Conservation (phyloP, 2,329 filamentous ascomycete species). For the Pochonia chlamydosporia region DNA sequence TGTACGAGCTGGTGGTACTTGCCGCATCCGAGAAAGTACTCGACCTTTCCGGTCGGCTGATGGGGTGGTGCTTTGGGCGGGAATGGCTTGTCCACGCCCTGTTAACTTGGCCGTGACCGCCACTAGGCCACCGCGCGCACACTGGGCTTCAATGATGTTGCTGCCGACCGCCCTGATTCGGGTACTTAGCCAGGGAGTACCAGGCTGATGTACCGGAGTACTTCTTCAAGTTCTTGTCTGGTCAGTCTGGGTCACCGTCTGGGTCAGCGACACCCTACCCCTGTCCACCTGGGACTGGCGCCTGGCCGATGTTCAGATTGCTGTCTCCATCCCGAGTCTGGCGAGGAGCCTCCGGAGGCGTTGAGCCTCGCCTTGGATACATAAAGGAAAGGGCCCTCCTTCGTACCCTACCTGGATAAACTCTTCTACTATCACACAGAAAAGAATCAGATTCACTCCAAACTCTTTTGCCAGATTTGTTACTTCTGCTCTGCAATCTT, state of each 20-base stretch:
- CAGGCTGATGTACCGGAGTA: slow-evolving; percentile 5
- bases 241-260: not conserved
- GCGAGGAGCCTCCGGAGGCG: not conserved
- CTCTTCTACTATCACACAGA: no score
- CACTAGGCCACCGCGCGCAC: not conserved
- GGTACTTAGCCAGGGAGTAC: slow-evolving; percentile 9
- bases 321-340: slow-evolving; percentile 13
- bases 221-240: no score
- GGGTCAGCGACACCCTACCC: not conserved
- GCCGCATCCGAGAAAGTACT: not conserved
- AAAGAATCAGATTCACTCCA: no score
- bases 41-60: not conserved
- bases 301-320: slow-evolving; percentile 20
- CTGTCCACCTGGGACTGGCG: slow-evolving; percentile 5
- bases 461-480: no score
- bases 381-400: slow-evolving; percentile 24
- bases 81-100: slow-evolving; percentile 7
- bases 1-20: not conserved
- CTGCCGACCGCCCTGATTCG: slow-evolving; percentile 8
- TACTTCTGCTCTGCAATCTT: no score
- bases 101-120: not conserved
- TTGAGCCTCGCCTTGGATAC: slow-evolving; percentile 17
- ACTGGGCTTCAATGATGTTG: no score
- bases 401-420: slow-evolving; percentile 6
- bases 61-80: not conserved